Evolutionary conservation across 768 basidiomycete genomes (phyloP).

Genomic region (Serpula lacrymans): DNA sequence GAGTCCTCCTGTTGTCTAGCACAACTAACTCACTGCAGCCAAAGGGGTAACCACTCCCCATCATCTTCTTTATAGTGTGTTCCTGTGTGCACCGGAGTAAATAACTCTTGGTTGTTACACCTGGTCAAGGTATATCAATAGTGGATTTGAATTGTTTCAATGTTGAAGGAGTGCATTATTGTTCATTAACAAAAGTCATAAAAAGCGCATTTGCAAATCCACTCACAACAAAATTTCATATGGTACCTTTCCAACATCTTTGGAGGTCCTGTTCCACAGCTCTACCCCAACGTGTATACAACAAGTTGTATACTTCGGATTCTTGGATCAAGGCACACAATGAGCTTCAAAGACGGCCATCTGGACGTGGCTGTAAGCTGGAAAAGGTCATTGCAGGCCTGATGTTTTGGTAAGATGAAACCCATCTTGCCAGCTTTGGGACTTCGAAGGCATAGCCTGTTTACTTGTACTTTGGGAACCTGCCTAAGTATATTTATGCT

Average conservation of each 20-base stretch:
- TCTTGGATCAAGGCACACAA: constrained; percentile 26
- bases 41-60: too few species aligned
- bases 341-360: constrained; percentile 18
- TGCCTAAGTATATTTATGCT: constrained; percentile 35
- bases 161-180: constrained; percentile 22
- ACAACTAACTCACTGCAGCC: too few species aligned
- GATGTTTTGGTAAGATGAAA: too few species aligned
- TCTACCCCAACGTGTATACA: constrained; percentile 9
- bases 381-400: too few species aligned
- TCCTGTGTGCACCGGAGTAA: too few species aligned
- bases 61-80: too few species aligned
- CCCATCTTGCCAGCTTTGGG: constrained; percentile 31
- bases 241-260: constrained; percentile 25
- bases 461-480: constrained; percentile 35
- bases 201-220: constrained; percentile 13
- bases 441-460: constrained; percentile 35
- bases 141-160: too few species aligned
- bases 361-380: constrained; percentile 15
- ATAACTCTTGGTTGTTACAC: too few species aligned
- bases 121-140: too few species aligned
- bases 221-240: constrained; percentile 19
- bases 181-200: constrained; percentile 18
- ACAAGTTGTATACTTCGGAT: constrained; percentile 31
- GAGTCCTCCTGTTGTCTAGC: too few species aligned
- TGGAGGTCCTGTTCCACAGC: constrained; percentile 6